A percentile compares a stretch with the other conserved stretches of the same genome.
These are phyloP conservation scores for Dendrobium huoshanense DNA, from an alignment of 106 monocot species.

Conservation along the genomic window DNA sequence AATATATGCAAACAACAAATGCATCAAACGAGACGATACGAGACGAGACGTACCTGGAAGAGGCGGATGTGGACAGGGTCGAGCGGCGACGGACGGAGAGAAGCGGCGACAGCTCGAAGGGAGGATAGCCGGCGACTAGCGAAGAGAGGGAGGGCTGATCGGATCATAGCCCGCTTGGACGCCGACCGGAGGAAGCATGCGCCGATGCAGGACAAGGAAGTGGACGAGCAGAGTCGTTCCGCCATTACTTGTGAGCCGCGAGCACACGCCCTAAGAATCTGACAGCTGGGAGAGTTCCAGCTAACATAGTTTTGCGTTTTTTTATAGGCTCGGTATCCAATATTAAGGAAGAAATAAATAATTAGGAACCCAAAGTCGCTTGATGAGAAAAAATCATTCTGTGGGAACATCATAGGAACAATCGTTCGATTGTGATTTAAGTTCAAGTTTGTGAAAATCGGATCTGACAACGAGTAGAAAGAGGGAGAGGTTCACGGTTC, in stretches of 20 bases:
- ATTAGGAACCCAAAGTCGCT: too few relatives aligned
- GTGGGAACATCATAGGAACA: too few relatives aligned
- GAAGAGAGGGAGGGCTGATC: background rate
- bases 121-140: background rate
- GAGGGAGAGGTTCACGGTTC: too few relatives aligned
- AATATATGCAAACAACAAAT: background rate
- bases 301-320: too few relatives aligned
- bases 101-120: background rate
- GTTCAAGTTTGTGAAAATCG: too few relatives aligned
- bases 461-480: too few relatives aligned
- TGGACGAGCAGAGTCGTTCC: conserved; percentile 7
- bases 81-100: conserved; percentile 8
- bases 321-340: too few relatives aligned
- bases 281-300: too few relatives aligned
- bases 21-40: background rate
- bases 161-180: background rate
- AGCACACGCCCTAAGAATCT: too few relatives aligned
- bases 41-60: conserved; percentile 13
- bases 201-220: conserved; percentile 15
- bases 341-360: too few relatives aligned
- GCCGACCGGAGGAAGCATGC: conserved; percentile 14
- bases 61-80: background rate
- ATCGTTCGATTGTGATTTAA: too few relatives aligned
- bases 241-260: background rate
- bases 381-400: too few relatives aligned